These are phyloP conservation scores for Brassica rapa DNA, from an alignment of 345 rosid species.

Conservation along the genomic window DNA sequence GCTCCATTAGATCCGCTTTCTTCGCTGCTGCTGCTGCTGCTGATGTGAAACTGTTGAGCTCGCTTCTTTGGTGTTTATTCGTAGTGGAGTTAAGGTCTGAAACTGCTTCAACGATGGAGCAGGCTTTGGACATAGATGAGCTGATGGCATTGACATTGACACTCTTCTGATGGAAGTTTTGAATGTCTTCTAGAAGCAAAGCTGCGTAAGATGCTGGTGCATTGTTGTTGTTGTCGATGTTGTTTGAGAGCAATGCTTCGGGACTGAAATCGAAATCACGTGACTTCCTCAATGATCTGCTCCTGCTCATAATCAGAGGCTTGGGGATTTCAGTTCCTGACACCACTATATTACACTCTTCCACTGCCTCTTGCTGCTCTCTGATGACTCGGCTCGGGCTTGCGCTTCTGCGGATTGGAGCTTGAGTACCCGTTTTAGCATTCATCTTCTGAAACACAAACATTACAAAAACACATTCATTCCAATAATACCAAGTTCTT, in stretches of 20 bases:
- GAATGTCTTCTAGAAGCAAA: conserved; percentile 82
- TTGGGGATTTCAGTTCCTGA: conserved; percentile 42
- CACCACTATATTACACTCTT: conserved; percentile 42
- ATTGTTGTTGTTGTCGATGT: conserved; percentile 52
- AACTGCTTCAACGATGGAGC: conserved; percentile 79
- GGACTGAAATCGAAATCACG: conserved; percentile 73
- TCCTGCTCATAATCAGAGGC: conserved; percentile 59
- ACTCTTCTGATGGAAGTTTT: conserved; percentile 82
- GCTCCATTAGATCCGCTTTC: conserved; percentile 75
- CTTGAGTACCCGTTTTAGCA: conserved; percentile 37
- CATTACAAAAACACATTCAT: background rate
- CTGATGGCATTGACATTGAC: conserved; percentile 30
- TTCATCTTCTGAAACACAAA: conserved; percentile 40
- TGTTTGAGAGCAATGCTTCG: conserved; percentile 45
- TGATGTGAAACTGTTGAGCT: conserved; percentile 22
- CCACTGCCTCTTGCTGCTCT: conserved; percentile 41
- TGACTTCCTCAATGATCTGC: conserved; percentile 73
- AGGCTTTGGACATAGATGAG: conserved; percentile 71
- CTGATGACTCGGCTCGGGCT: conserved; percentile 39
- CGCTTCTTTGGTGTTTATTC: conserved; percentile 45
- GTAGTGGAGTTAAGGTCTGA: conserved; percentile 81
- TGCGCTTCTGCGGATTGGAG: conserved; percentile 30
- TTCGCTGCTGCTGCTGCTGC: conserved; percentile 37
- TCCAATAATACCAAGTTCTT: background rate
- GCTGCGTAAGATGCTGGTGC: conserved; percentile 61